Base-by-base conservation (phyloP, 140 eudicot species). In the Stevia rebaudiana region DNA sequence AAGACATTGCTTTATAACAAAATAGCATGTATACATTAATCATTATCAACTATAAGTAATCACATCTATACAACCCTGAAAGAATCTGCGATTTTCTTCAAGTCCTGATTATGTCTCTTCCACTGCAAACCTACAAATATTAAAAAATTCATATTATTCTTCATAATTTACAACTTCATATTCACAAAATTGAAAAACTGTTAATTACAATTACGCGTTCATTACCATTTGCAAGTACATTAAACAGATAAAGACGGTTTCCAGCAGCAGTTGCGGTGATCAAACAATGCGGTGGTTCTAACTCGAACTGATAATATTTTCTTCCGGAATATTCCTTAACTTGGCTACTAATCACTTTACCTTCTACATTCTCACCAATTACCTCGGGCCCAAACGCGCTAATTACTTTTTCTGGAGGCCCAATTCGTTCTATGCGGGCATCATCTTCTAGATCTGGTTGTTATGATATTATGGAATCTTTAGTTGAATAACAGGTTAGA, bases 241-340 rank as follows among this genome's bases (percentile, higher is more conserved):
- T 88, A 83, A 91, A 91, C 78, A 91, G 47, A 61, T 91, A 91
- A 59, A 91, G 92, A 25, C 98, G 92, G 59, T 91, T 91, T 35
- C 98, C 96, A 35, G 98, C 98, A 2, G 98, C 98, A 44, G 95
- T 90, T 31, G 94, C 95, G 19, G 98, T 88, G 79, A 88, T 92
- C 37, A 88, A 54, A 70, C 81, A 87, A 40, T 88, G 96, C 10
- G 98, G 98, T 13, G 96, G 96, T 51, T 92, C 98, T 24, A 92
- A 70, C 84, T 92, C 98, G 22, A 74, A 92, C 52, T 85, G 95
- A 56, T 92, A 92, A 76, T 92, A 88, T 61, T 70, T 88, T 77
- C 98, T 85, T 47, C 94, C 96, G 0, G 77, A 68, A 67, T 88
- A 83, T 66, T 88, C 96, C 61, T 75, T 78, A 60, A 88, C 90